Evolutionary conservation across 2,329 filamentous ascomycete genomes (phyloP).

Genomic region (Exophiala spinifera): DNA sequence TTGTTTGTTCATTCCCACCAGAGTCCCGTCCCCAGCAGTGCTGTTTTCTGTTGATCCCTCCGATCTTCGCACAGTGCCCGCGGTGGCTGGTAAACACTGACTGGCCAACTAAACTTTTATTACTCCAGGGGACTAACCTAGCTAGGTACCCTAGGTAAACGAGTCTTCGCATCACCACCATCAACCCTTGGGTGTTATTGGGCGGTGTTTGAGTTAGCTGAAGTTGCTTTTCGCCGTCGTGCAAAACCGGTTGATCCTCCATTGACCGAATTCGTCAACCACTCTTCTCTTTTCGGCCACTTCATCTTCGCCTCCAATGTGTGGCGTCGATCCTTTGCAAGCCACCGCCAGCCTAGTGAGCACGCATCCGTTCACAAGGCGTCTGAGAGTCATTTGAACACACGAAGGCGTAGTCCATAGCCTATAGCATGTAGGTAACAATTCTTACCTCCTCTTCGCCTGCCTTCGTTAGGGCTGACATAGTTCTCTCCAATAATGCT

Average conservation of each 20-base stretch:
- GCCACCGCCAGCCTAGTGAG: no score
- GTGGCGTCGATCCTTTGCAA: background rate
- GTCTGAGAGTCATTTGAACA: no score
- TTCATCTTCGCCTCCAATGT: background rate
- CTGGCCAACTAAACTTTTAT: no score
- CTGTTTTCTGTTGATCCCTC: background rate
- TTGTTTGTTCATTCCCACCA: no score
- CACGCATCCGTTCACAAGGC: no score
- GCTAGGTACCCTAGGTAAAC: no score
- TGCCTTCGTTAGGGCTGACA: background rate
- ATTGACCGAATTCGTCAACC: background rate
- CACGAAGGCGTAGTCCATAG: no score
- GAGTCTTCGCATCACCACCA: no score
- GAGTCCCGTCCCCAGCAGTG: no score
- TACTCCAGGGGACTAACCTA: no score
- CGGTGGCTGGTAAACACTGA: background rate
- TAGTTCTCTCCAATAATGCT: background rate
- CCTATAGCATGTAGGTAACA: no score
- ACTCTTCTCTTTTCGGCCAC: background rate
- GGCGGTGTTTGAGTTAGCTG: no score
- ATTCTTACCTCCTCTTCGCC: background rate
- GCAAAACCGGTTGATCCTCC: background rate
- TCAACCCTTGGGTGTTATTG: background rate
- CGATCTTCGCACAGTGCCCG: background rate
- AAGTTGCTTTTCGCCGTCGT: background rate